These are phyloP conservation scores for Lanmaoa rubissima DNA, from an alignment of 768 basidiomycete genomes.

Conservation along the genomic window DNA sequence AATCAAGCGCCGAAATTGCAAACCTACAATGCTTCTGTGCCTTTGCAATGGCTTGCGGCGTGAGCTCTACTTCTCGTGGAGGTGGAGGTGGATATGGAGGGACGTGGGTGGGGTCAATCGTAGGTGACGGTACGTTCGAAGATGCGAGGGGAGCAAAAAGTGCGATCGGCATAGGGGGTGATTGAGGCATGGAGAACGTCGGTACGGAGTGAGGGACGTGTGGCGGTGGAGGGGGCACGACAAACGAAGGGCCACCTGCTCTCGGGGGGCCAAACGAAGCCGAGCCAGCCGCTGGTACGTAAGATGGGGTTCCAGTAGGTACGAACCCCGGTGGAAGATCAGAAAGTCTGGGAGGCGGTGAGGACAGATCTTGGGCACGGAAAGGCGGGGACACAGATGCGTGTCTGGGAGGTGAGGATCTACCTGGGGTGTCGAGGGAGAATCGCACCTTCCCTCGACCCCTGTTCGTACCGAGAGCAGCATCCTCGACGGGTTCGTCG, in stretches of 20 bases:
- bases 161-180: constrained; percentile 19
- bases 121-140: neutral
- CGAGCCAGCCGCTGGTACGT: constrained; percentile 11
- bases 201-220: constrained; percentile 7
- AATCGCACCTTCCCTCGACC: constrained; percentile 16
- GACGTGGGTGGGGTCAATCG: constrained; percentile 6
- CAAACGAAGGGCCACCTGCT: constrained; percentile 3
- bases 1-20: constrained; percentile 94
- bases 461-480: constrained; percentile 4
- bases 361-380: constrained; percentile 5
- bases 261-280: constrained; percentile 8
- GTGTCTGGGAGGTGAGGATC: constrained; percentile 12
- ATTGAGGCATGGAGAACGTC: constrained; percentile 15
- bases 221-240: constrained; percentile 21
- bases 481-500: constrained; percentile 24
- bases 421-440: constrained; percentile 15
- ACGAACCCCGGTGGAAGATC: constrained; percentile 30
- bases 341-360: constrained; percentile 18
- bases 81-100: constrained; percentile 25
- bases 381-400: constrained; percentile 13
- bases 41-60: constrained; percentile 63
- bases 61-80: constrained; percentile 43
- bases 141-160: neutral
- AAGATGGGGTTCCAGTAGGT: constrained; percentile 22
- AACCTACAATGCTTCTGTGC: constrained; percentile 91